phyloP scores from a whole-genome alignment of 345 rosid species.

The Aurinia saxatilis region DNA sequence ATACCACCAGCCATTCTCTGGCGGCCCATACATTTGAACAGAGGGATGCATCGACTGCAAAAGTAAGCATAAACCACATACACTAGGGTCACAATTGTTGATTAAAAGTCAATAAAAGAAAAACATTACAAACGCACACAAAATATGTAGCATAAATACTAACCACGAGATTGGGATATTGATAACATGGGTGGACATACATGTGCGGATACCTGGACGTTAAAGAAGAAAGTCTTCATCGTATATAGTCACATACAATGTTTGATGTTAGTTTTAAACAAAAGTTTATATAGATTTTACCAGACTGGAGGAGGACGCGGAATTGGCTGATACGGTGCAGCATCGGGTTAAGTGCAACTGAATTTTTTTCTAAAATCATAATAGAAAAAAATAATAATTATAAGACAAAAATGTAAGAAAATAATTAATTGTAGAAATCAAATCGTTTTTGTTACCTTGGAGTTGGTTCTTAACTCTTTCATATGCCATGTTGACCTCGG shows the following conservation, averaged over 20 bases:
- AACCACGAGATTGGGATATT: not conserved
- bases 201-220: not conserved
- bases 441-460: not conserved
- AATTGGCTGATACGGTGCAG: no score
- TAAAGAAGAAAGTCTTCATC: not conserved
- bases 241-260: not conserved
- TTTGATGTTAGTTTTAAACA: no score
- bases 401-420: no score
- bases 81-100: no score
- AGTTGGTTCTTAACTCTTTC: not conserved
- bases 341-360: no score
- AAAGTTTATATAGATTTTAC: no score
- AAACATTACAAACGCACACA: no score
- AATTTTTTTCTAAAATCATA: no score
- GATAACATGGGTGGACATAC: not conserved
- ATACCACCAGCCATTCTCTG: not conserved
- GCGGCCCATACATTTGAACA: not conserved
- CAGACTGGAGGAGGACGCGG: no score
- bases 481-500: constrained; percentile 7
- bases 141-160: not conserved
- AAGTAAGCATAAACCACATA: not conserved
- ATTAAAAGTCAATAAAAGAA: no score
- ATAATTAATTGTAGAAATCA: not conserved
- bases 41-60: not conserved
- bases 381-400: no score